Evolutionary conservation across 306 rosid genomes (phyloP).

Genomic region (Prosopis cineraria): DNA sequence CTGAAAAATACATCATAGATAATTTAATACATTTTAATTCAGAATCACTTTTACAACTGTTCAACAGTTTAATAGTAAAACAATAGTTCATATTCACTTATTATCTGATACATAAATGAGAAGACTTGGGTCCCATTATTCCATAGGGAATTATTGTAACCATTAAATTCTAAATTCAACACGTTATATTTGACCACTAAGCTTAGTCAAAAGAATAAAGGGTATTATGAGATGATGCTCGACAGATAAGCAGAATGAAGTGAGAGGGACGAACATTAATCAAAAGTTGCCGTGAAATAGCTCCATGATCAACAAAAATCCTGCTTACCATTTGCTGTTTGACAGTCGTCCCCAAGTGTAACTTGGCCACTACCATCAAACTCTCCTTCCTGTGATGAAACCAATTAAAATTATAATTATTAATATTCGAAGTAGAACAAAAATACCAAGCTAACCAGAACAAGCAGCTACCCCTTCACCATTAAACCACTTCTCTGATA

Average conservation of each 20-base stretch:
- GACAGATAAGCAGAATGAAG: not conserved
- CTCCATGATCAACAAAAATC: constrained; percentile 18
- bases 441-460: not conserved
- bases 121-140: constrained; percentile 6
- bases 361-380: constrained; percentile 57
- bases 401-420: constrained; percentile 21
- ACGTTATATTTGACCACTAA: not conserved
- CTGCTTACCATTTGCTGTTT: constrained; percentile 55
- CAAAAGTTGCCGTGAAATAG: not conserved
- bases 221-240: not conserved
- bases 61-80: not conserved
- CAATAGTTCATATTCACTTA: not conserved
- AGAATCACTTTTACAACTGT: not conserved
- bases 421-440: not conserved
- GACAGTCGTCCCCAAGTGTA: constrained; percentile 54
- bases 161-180: not conserved
- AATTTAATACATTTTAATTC: not conserved
- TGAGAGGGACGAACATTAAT: not conserved
- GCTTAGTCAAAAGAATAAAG: not conserved
- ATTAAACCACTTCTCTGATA: not conserved
- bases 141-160: constrained; percentile 3
- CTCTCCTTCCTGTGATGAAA: constrained; percentile 72
- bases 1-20: not conserved
- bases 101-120: not conserved
- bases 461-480: not conserved